Base-by-base conservation (phyloP, 1,284 basidiomycete genomes). In the Leccinum angustisporum region DNA sequence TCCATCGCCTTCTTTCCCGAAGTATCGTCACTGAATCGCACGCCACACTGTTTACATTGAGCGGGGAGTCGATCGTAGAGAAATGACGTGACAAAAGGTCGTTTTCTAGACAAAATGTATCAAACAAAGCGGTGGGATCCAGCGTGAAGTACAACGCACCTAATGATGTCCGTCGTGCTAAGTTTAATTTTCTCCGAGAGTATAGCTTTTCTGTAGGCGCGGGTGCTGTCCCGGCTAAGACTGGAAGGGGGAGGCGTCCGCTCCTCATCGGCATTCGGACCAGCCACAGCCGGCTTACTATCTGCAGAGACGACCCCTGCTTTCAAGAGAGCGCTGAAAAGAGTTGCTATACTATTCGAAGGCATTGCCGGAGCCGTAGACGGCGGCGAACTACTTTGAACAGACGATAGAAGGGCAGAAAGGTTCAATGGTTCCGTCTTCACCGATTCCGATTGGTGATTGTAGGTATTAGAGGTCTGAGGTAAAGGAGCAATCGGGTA, bases 1-100 rank as follows among this genome's bases (percentile, higher is more conserved):
- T 97, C 88, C 80, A 96, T 85, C 30, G 82, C 82, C 72, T 87
- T 88, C 77, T 91, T 94, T 65, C 93, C 94, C 56, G 79, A 72
- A 30, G 78, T 72, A 46, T 85, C 86, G 66, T 92, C 88, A 52
- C 89, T 80, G 75, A 97, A 98, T 58, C 97, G 88, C 64, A 93
- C 80, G 10, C 92, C 94, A 79, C 97, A 99, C 73, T 98, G 97
- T 76, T 91, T 94, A 81, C 97, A 99, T 77, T 95, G 91, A 25
- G 86, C 79, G 10, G 91, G 84, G 25, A 97, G 81, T 62, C 86
- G 85, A 62, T 87, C 82, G 67, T 94, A 93, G 57, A 97, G 79
- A 59, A 95, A 80, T 27, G 85, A 78, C 65, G 83, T 76, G 64
- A 92, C 81, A 33, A 79, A 77, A 2, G 88, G 81, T 36, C 83